These are phyloP conservation scores for Penicillium sp. DNA, from an alignment of 2,329 filamentous ascomycete species.

Conservation along the genomic window DNA sequence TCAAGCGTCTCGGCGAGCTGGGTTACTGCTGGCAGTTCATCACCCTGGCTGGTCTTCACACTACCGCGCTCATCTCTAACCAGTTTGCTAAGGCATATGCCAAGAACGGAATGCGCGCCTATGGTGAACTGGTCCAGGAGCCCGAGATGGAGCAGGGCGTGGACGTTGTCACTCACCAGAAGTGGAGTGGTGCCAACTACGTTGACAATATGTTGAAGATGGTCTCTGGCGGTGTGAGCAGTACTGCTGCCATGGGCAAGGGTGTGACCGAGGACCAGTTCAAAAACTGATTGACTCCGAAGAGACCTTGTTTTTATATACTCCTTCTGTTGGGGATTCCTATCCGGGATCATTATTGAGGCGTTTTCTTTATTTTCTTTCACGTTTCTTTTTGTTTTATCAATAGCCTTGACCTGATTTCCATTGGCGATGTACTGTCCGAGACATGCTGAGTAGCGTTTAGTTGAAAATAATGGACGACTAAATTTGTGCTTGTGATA, in stretches of 20 bases:
- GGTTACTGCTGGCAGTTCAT: slow-evolving; percentile 99
- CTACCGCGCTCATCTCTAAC: slow-evolving; percentile 88
- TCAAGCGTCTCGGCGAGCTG: slow-evolving; percentile 79
- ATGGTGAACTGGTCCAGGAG: slow-evolving; percentile 96
- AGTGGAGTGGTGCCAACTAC: slow-evolving; percentile 95
- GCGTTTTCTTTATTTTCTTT: slow-evolving; percentile 9
- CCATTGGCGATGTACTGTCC: slow-evolving; percentile 9
- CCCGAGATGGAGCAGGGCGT: slow-evolving; percentile 90
- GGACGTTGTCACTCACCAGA: slow-evolving; percentile 98
- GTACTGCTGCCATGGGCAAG: slow-evolving; percentile 94
- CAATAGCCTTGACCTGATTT: slow-evolving; percentile 21
- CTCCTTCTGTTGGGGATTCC: slow-evolving; percentile 14
- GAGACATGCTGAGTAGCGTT: slow-evolving; percentile 11
- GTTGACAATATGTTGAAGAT: slow-evolving; percentile 96
- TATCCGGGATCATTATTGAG: slow-evolving; percentile 7
- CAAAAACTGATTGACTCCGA: slow-evolving; percentile 50
- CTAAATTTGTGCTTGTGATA: slow-evolving; percentile 3
- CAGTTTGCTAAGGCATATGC: slow-evolving; percentile 84
- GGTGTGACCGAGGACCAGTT: slow-evolving; percentile 99
- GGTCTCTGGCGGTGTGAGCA: slow-evolving; percentile 90
- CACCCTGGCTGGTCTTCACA: slow-evolving; percentile 96
- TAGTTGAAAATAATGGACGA: slow-evolving; percentile 15
- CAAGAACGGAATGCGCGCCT: slow-evolving; percentile 87
- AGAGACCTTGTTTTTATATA: slow-evolving; percentile 6
- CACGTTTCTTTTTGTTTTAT: slow-evolving; percentile 6